Evolutionary conservation across 306 rosid species (phyloP).

Genomic region (Castanea crenata): DNA sequence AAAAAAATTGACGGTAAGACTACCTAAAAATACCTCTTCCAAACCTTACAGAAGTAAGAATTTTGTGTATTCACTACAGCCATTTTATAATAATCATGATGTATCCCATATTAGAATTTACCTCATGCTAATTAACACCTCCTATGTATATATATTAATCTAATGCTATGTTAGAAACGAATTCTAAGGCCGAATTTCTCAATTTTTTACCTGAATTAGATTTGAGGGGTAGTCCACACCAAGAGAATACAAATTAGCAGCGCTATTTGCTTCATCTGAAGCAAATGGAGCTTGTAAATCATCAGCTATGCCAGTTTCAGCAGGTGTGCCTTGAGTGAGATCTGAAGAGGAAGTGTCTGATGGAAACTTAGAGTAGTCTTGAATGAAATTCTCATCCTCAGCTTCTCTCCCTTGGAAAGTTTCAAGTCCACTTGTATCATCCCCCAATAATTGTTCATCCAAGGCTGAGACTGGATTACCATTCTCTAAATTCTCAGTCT

Average conservation of each 20-base stretch:
- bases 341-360: constrained; percentile 89
- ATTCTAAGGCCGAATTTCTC: not conserved
- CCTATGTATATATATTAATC: too few relatives aligned
- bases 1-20: too few relatives aligned
- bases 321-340: constrained; percentile 85
- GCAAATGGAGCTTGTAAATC: constrained; percentile 68
- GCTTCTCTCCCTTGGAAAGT: constrained; percentile 46
- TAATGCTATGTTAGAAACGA: not conserved
- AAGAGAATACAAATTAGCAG: constrained; percentile 44
- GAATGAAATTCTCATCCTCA: constrained; percentile 41
- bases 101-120: constrained; percentile 8
- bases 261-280: constrained; percentile 87
- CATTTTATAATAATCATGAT: constrained; percentile 20
- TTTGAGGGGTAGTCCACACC: constrained; percentile 47
- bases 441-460: constrained; percentile 33
- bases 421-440: constrained; percentile 47
- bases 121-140: too few relatives aligned
- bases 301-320: constrained; percentile 53
- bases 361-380: constrained; percentile 40
- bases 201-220: constrained; percentile 56
- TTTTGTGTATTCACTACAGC: too few relatives aligned
- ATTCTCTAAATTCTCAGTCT: constrained; percentile 23
- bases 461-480: constrained; percentile 25
- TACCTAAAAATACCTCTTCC: too few relatives aligned
- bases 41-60: too few relatives aligned